Conservation (phyloP, 495 filamentous ascomycete species). For the Daldinia concentrica region DNA sequence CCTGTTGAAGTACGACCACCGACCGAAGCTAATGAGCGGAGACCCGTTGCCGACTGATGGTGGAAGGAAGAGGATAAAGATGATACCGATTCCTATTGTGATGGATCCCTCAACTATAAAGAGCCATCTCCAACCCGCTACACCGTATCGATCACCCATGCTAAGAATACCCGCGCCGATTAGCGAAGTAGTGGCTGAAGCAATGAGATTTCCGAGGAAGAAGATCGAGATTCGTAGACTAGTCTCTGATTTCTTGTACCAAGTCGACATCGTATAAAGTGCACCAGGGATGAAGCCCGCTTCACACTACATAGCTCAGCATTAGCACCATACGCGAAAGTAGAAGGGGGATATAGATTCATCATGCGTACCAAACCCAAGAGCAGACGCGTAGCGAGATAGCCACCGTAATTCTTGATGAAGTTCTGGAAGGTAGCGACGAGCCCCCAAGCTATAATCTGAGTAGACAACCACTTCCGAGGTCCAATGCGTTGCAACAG, state of each 20-base stretch:
- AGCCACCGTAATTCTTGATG: constrained; percentile 60
- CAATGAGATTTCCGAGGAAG: constrained; percentile 64
- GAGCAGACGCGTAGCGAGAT: constrained; percentile 61
- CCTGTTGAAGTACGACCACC: constrained; percentile 51
- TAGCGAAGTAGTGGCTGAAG: constrained; percentile 61
- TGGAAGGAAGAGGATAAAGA: constrained; percentile 62
- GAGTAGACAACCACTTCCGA: constrained; percentile 61
- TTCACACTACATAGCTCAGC: constrained; percentile 50
- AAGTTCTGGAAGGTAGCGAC: constrained; percentile 69
- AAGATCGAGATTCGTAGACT: constrained; percentile 63
- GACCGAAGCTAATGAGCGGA: constrained; percentile 54
- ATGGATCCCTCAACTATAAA: constrained; percentile 62
- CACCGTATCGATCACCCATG: constrained; percentile 58
- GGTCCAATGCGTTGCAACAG: constrained; percentile 66
- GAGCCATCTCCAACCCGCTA: constrained; percentile 71
- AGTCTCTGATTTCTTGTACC: constrained; percentile 68
- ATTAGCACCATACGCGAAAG: constrained; percentile 1
- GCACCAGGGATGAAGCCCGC: constrained; percentile 68
- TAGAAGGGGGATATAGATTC: not conserved
- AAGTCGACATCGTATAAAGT: constrained; percentile 66
- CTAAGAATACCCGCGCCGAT: constrained; percentile 62
- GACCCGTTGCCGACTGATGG: constrained; percentile 52
- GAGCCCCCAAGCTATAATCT: constrained; percentile 68
- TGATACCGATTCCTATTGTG: constrained; percentile 60
- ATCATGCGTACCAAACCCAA: constrained; percentile 54